A percentile compares a stretch with the other conserved stretches of the same genome.
Conservation (phyloP, 345 rosid species). For the Dipteronia dyeriana region DNA sequence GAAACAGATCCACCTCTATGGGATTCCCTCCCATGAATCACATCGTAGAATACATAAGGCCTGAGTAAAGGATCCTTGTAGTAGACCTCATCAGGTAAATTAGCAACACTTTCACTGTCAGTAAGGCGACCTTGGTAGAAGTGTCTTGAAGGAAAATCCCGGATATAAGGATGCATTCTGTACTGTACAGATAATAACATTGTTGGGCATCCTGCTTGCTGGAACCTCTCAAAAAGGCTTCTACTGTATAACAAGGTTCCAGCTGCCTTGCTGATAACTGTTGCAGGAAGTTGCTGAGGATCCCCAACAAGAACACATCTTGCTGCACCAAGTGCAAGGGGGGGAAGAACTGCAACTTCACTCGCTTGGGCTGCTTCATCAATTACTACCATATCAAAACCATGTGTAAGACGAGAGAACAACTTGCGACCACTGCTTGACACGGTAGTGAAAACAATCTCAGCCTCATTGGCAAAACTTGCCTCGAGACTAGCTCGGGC, state of each 20-base stretch:
- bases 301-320: constrained; percentile 99
- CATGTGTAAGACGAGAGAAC: constrained; percentile 96
- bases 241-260: constrained; percentile 94
- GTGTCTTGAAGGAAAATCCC: constrained; percentile 96
- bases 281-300: constrained; percentile 99
- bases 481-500: constrained; percentile 98
- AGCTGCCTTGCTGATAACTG: constrained; percentile 98
- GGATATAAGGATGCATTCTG: constrained; percentile 96
- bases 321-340: constrained; percentile 94
- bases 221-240: constrained; percentile 98
- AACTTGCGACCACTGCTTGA: constrained; percentile 98
- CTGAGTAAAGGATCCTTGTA: constrained; percentile 84
- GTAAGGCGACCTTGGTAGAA: constrained; percentile 97
- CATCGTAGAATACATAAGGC: constrained; percentile 84
- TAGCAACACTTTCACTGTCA: constrained; percentile 83
- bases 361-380: constrained; percentile 99
- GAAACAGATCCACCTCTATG: constrained; percentile 98
- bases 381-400: constrained; percentile 99
- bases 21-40: constrained; percentile 95
- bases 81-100: constrained; percentile 81
- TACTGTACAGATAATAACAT: constrained; percentile 94
- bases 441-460: constrained; percentile 98
- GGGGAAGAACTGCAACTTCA: constrained; percentile 95
- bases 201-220: constrained; percentile 96
- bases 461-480: constrained; percentile 98